Evolutionary conservation across 345 rosid species (phyloP).

Genomic region (Hibiscus trionum): DNA sequence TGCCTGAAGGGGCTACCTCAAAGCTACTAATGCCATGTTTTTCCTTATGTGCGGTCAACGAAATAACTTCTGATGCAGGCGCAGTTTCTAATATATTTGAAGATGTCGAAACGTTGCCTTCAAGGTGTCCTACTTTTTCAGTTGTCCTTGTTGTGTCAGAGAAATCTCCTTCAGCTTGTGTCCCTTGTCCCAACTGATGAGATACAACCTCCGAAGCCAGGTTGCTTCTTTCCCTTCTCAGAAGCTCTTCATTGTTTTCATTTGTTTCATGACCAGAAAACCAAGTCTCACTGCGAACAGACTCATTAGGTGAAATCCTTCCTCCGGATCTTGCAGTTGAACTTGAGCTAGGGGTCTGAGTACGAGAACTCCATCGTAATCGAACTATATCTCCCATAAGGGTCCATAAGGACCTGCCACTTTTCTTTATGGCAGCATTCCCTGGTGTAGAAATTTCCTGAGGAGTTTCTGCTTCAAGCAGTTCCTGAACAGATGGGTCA

Average conservation of each 20-base stretch:
- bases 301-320: conserved; percentile 58
- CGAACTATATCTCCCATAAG: conserved; percentile 58
- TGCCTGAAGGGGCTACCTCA: conserved; percentile 23
- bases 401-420: conserved; percentile 68
- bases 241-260: conserved; percentile 48
- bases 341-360: conserved; percentile 46
- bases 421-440: conserved; percentile 44
- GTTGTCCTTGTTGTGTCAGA: conserved; percentile 21
- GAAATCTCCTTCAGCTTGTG: conserved; percentile 30
- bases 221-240: conserved; percentile 31
- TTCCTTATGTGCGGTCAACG: conserved; percentile 36
- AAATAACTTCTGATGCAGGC: conserved; percentile 25
- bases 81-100: conserved; percentile 32
- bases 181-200: conserved; percentile 26
- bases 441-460: conserved; percentile 31
- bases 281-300: conserved; percentile 61
- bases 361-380: conserved; percentile 60
- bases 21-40: conserved; percentile 21
- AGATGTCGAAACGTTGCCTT: conserved; percentile 27
- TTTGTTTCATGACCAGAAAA: conserved; percentile 80
- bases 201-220: conserved; percentile 32
- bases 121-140: conserved; percentile 26
- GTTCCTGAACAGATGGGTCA: conserved; percentile 43
- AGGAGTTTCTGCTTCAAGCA: conserved; percentile 31
- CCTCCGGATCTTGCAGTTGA: conserved; percentile 41